Evolutionary conservation across 768 basidiomycete genomes (phyloP).

Genomic region (Lentinula edodes): DNA sequence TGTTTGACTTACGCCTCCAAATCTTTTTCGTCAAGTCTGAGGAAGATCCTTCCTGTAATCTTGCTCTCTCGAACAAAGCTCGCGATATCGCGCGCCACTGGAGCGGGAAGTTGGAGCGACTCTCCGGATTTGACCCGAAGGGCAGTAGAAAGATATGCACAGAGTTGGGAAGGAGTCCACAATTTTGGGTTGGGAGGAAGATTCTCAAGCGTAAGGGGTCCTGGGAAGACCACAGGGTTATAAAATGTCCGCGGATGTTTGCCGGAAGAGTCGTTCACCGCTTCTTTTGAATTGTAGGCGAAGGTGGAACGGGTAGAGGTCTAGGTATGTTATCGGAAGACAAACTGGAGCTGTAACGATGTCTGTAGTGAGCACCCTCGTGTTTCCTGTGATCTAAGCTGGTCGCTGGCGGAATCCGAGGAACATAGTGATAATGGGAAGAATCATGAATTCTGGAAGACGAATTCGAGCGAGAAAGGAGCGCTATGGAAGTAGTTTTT

Average conservation of each 20-base stretch:
- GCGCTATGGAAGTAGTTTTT: conserved; percentile 69
- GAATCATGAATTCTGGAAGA: conserved; percentile 31
- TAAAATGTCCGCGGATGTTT: conserved; percentile 38
- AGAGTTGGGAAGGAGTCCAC: conserved; percentile 58
- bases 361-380: conserved; percentile 18
- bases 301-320: conserved; percentile 46
- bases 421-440: conserved; percentile 43
- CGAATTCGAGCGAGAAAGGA: conserved; percentile 63
- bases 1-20: conserved; percentile 41
- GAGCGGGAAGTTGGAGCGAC: conserved; percentile 23
- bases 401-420: conserved; percentile 31
- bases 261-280: conserved; percentile 15
- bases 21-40: conserved; percentile 58
- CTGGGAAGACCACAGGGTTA: conserved; percentile 12
- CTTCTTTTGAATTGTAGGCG: conserved; percentile 1
- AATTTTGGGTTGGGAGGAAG: conserved; percentile 56
- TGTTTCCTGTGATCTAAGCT: conserved; percentile 5
- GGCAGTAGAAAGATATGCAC: conserved; percentile 44
- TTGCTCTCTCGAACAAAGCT: conserved; percentile 42
- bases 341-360: conserved; percentile 39
- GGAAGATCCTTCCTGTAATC: conserved; percentile 53
- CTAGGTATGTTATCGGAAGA: conserved; percentile 31
- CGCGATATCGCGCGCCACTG: conserved; percentile 42
- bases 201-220: conserved; percentile 17
- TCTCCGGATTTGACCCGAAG: conserved; percentile 28